Evolutionary conservation across 768 basidiomycete species (phyloP), one percentile per base, ranked within the genome.

Genomic region (Amanita rimosa): DNA sequence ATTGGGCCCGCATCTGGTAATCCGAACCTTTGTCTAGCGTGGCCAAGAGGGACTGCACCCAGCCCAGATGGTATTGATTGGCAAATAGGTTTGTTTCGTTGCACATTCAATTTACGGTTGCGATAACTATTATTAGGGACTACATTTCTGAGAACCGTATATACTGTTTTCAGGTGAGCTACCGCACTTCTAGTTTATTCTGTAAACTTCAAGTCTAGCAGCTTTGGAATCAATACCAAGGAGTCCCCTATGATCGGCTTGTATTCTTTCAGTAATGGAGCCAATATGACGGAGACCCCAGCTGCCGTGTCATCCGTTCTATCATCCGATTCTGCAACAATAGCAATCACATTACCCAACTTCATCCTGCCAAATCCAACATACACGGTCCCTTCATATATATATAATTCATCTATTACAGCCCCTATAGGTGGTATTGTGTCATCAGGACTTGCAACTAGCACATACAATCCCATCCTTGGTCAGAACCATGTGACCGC

Each of bases 241-340:
- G 87, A 90, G 59, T 70, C 84, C 6, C 87, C 87, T 14, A 69
- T 85, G 64, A 78, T 90, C 50, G 87, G 87, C n/a, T 63, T 90
- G 44, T 90, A 86, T 58, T 64, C 80, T 17, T 67, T 82, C 33
- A 57, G 59, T 31, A 79, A 79, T 56, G 60, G 64, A 22, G 75
- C 74, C 6, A 60, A 65, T 5, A 57, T 61, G 14, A 60, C 69
- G 14, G 66, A 75, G 51, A 60, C 74, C 2, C 61, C 72, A 6
- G 62, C 67, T 35, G 46, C 57, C 10, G 64, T 83, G 22, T 61
- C 67, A 11, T 71, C 78, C 6, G 71, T 75, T 58, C 63, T 87
- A 43, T 76, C 83, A 3, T 75, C 79, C 10, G 65, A 66, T 40
- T 81, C 84, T 5, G 78, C 79, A 9, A 81, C 83, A 1, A 64